Conservation (phyloP, 768 basidiomycete species). For the Mycena filopes region DNA sequence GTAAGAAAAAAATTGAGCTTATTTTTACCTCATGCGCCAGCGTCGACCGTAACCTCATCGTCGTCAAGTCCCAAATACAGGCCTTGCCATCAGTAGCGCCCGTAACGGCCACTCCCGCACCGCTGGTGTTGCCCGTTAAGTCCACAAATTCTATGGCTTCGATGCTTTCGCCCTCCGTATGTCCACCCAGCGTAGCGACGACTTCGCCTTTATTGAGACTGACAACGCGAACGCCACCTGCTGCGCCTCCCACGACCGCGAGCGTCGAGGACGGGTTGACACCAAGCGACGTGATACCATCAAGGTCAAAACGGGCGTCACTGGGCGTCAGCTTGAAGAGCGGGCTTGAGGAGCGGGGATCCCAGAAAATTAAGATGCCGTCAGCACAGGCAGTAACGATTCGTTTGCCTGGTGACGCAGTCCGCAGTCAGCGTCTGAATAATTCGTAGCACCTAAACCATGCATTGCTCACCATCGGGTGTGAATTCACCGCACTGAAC, state of each 20-base stretch:
- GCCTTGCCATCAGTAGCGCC: slow-evolving; percentile 95
- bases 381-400: slow-evolving; percentile 89
- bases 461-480: slow-evolving; percentile 72
- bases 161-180: slow-evolving; percentile 87
- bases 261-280: slow-evolving; percentile 88
- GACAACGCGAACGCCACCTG: slow-evolving; percentile 88
- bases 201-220: slow-evolving; percentile 90
- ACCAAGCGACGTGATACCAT: slow-evolving; percentile 88
- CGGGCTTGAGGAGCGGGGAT: slow-evolving; percentile 82
- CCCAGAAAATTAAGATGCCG: slow-evolving; percentile 89
- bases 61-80: slow-evolving; percentile 93
- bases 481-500: slow-evolving; percentile 92
- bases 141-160: slow-evolving; percentile 90
- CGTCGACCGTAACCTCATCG: slow-evolving; percentile 85
- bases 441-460: not conserved
- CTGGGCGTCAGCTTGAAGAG: slow-evolving; percentile 80
- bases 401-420: slow-evolving; percentile 71
- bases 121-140: slow-evolving; percentile 63
- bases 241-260: slow-evolving; percentile 89
- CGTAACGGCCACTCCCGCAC: slow-evolving; percentile 77
- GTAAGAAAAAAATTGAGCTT: not conserved
- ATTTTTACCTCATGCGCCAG: slow-evolving; percentile 77
- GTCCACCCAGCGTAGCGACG: slow-evolving; percentile 81
- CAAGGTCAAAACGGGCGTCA: slow-evolving; percentile 81
- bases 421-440: slow-evolving; percentile 14